Base-by-base conservation (phyloP, 805 yeast species). In the Phaffomyces antillensis region DNA sequence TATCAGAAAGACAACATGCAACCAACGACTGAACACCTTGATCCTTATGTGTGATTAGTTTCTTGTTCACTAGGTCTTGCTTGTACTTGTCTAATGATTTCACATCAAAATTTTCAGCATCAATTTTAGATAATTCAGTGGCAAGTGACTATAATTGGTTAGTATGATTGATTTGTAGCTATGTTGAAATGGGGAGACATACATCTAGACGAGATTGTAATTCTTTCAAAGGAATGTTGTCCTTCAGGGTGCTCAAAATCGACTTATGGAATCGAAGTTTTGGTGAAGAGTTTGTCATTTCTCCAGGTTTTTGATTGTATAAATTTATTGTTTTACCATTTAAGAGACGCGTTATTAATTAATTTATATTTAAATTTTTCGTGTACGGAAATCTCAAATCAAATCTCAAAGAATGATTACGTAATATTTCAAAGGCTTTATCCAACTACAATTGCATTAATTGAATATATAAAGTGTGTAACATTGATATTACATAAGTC, bases 1-100 rank as follows among this genome's bases (percentile, higher is more conserved):
- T 68, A 59, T 89, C 96, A 7, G 88, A 72, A 8, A 88, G 50
- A 50, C 93, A 81, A 56, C 95, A 83, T 8, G 93, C 80, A 1
- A 75, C 75, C 46, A 70, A 77, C 0, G 90, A 78, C 51, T 80
- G 83, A 8, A 89, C 79, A 6, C 91, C 93, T 4, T 60, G 47
- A 56, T 86, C 87, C 40, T 76, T 71, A 55, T 81, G 83, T 32
- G 65, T 68, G 3, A 84, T 48, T 13, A 86, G 64, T 52, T 83
- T 86, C 46, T 71, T 73, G 53, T 76, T 76, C 15, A 76, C 67
- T 33, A 88, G 65, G 38, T 77, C 81, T 24, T 61, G 63, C 43
- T 77, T 75, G 15, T 81, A 66, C 2, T 51, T 45, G 24, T 72
- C 71, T 9, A 81, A 55, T 0, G 78, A 65, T 11, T 54, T 51